Evolutionary conservation across 345 rosid species (phyloP).

Genomic region (Bruguiera sexangula): DNA sequence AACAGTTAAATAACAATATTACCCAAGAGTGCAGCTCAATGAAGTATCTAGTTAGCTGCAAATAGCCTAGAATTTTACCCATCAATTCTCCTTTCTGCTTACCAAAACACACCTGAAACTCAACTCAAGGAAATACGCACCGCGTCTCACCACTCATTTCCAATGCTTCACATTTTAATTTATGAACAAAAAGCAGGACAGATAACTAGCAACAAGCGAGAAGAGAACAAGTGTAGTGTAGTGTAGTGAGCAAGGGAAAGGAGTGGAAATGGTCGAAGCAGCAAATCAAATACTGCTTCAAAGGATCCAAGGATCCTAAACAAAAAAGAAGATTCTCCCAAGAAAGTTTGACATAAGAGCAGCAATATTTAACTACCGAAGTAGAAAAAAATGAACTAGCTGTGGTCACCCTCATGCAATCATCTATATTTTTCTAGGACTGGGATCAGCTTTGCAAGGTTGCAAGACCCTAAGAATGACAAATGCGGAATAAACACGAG

Average conservation of each 20-base stretch:
- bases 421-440: conserved; percentile 12
- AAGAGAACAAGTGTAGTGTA: not conserved
- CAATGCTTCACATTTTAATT: not conserved
- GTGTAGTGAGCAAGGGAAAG: not conserved
- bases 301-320: conserved; percentile 7
- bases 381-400: conserved; percentile 8
- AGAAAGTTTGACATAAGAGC: conserved; percentile 2
- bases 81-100: not conserved
- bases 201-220: not conserved
- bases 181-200: not conserved
- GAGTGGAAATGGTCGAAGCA: not conserved
- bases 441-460: conserved; percentile 23
- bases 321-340: not conserved
- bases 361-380: conserved; percentile 1
- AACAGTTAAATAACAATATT: not conserved
- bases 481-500: conserved; percentile 31
- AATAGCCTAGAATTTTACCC: not conserved
- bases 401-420: conserved; percentile 25
- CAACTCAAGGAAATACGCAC: not conserved
- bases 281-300: not conserved
- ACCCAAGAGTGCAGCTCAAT: not conserved
- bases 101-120: not conserved
- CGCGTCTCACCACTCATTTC: not conserved
- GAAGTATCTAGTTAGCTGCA: not conserved
- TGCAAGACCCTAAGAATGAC: conserved; percentile 28